A percentile compares a stretch with the other conserved stretches of the same genome.
Conservation (phyloP, 2,329 filamentous ascomycete genomes). For the Ceratocystis albifundus region DNA sequence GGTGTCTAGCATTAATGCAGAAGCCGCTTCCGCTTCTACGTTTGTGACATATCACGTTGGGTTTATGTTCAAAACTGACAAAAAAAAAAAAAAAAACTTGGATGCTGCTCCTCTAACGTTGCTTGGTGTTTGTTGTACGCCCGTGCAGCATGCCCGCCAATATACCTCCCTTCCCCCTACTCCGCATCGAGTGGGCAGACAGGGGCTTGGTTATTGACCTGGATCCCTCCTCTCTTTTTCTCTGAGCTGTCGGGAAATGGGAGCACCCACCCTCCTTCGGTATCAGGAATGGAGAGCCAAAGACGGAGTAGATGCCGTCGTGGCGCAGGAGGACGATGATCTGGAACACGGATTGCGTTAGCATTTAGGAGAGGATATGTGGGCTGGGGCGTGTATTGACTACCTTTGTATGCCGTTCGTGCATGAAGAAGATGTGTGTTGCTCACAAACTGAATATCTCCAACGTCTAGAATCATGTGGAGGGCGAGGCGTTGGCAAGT, state of each 20-base stretch:
- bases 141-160: neutral
- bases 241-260: constrained; percentile 71
- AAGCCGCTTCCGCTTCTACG: no score
- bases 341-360: constrained; percentile 26
- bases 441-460: constrained; percentile 76
- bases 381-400: constrained; percentile 5
- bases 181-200: constrained; percentile 67
- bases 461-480: constrained; percentile 78
- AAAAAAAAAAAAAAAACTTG: no score
- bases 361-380: neutral
- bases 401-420: constrained; percentile 58
- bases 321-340: constrained; percentile 52
- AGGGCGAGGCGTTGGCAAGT: constrained; percentile 61
- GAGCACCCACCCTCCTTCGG: constrained; percentile 73
- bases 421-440: constrained; percentile 75
- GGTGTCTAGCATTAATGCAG: no score
- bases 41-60: no score
- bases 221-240: constrained; percentile 80
- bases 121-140: no score
- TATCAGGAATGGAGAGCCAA: constrained; percentile 73
- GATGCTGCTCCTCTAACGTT: neutral
- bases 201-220: constrained; percentile 70
- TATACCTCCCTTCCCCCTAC: constrained; percentile 32
- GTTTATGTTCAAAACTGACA: neutral
- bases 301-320: constrained; percentile 69